phyloP scores from a whole-genome alignment of 805 yeast genomes.

The Nakazawaea anatomiae region DNA sequence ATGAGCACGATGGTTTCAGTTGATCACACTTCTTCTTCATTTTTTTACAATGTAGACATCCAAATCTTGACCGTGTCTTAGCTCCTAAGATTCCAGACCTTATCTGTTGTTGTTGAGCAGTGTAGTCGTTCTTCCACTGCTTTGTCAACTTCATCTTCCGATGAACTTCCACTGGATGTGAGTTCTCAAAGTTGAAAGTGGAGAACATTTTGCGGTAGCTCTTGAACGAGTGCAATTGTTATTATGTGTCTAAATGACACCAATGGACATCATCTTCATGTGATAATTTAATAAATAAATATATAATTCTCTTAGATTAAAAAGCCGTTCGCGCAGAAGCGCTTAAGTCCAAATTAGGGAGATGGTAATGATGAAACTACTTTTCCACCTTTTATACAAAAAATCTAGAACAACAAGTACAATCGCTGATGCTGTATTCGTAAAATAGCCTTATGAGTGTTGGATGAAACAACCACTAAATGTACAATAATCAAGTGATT shows the following conservation, averaged over 20 bases:
- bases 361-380: neutral
- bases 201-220: neutral
- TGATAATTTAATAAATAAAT: neutral
- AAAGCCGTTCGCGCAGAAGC: neutral
- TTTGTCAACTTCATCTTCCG: slow-evolving; percentile 42
- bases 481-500: too few species aligned
- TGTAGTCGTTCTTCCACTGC: slow-evolving; percentile 35
- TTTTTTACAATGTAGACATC: slow-evolving; percentile 58
- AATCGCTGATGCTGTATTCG: too few species aligned
- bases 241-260: too few species aligned
- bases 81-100: slow-evolving; percentile 24
- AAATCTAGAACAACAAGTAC: too few species aligned
- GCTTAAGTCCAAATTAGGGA: neutral
- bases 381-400: neutral
- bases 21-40: slow-evolving; percentile 69
- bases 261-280: neutral
- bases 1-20: slow-evolving; percentile 51
- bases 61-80: slow-evolving; percentile 43
- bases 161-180: slow-evolving; percentile 28
- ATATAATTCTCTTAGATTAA: too few species aligned
- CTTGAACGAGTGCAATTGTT: too few species aligned
- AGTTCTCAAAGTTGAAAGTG: slow-evolving; percentile 2
- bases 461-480: too few species aligned
- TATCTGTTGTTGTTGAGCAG: slow-evolving; percentile 30
- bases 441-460: too few species aligned